A percentile compares a stretch with the other conserved stretches of the same genome.
These are phyloP conservation scores for Antrodiella citrinella DNA, from an alignment of 768 basidiomycete species.

Conservation along the genomic window DNA sequence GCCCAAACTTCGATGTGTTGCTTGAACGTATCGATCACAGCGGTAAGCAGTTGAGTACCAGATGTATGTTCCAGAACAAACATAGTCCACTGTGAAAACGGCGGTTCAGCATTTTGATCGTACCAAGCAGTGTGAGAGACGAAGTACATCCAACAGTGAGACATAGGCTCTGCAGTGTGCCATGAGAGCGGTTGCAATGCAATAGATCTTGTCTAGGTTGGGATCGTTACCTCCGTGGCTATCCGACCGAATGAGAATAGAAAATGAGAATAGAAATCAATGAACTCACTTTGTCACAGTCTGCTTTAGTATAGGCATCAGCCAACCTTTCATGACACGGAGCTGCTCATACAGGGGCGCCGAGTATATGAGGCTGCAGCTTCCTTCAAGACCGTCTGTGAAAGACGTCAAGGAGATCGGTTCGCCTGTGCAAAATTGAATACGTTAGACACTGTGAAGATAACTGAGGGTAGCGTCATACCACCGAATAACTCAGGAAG, in stretches of 20 bases:
- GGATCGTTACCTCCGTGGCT: conserved; percentile 6
- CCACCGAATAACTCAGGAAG: conserved; percentile 67
- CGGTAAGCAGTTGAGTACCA: conserved; percentile 44
- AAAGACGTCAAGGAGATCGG: conserved; percentile 1
- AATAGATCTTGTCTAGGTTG: conserved; percentile 44
- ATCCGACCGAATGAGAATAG: background rate
- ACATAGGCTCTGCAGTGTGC: conserved; percentile 55
- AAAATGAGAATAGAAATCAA: background rate
- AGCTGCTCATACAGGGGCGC: conserved; percentile 73
- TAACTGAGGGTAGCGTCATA: conserved; percentile 13
- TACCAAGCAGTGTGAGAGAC: no score
- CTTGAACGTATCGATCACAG: conserved; percentile 64
- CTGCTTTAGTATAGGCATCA: conserved; percentile 60
- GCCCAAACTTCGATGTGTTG: conserved; percentile 70
- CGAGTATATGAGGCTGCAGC: conserved; percentile 38
- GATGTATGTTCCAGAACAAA: conserved; percentile 43
- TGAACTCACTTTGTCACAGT: conserved; percentile 38
- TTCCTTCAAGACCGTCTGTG: conserved; percentile 19
- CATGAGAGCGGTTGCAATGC: conserved; percentile 52
- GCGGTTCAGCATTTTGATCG: background rate
- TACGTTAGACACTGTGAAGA: background rate
- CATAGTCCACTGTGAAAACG: conserved; percentile 22
- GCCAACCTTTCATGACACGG: conserved; percentile 61
- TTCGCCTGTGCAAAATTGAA: conserved; percentile 8
- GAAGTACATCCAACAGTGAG: conserved; percentile 59